A percentile compares a stretch with the other conserved stretches of the same genome.
These are phyloP conservation scores for Chlorella sorokiniana DNA, from an alignment of 139 green algal species.

Conservation along the genomic window DNA sequence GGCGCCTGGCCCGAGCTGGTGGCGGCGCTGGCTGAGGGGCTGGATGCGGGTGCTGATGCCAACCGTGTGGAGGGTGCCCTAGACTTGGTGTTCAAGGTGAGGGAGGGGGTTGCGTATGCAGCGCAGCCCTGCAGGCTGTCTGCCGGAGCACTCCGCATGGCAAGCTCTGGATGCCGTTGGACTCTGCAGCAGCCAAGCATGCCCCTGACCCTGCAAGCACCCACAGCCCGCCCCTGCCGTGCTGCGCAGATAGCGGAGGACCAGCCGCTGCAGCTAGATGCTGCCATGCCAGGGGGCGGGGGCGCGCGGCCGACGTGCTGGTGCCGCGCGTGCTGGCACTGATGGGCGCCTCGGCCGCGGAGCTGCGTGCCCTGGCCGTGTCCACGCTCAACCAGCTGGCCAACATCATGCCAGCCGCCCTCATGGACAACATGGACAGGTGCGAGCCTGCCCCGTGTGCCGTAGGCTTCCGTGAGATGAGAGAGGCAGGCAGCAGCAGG, in stretches of 20 bases:
- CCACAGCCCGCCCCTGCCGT: not conserved
- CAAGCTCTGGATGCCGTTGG: not conserved
- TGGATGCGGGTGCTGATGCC: slow-evolving; percentile 41
- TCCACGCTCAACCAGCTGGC: slow-evolving; percentile 78
- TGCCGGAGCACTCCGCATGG: not conserved
- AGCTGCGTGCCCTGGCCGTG: slow-evolving; percentile 58
- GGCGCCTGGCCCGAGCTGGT: slow-evolving; percentile 83
- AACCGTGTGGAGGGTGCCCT: slow-evolving; percentile 83
- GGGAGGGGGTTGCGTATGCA: not conserved
- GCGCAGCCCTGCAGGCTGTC: not conserved
- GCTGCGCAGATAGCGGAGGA: slow-evolving; percentile 70
- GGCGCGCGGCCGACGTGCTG: slow-evolving; percentile 51
- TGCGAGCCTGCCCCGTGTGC: slow-evolving; percentile 28
- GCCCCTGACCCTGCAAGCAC: not conserved
- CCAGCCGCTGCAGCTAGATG: slow-evolving; percentile 69
- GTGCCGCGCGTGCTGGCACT: slow-evolving; percentile 75
- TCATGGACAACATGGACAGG: slow-evolving; percentile 65
- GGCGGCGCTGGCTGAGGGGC: slow-evolving; percentile 52
- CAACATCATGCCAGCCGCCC: slow-evolving; percentile 59
- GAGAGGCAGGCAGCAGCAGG: not conserved
- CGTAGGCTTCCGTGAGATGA: too few species aligned
- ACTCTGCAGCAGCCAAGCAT: too few species aligned
- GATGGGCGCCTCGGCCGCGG: slow-evolving; percentile 45
- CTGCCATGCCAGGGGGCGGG: slow-evolving; percentile 17
- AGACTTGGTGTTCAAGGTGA: slow-evolving; percentile 90